These are phyloP conservation scores for Daldinia sp. DNA, from an alignment of 2,329 filamentous ascomycete genomes.

Conservation along the genomic window DNA sequence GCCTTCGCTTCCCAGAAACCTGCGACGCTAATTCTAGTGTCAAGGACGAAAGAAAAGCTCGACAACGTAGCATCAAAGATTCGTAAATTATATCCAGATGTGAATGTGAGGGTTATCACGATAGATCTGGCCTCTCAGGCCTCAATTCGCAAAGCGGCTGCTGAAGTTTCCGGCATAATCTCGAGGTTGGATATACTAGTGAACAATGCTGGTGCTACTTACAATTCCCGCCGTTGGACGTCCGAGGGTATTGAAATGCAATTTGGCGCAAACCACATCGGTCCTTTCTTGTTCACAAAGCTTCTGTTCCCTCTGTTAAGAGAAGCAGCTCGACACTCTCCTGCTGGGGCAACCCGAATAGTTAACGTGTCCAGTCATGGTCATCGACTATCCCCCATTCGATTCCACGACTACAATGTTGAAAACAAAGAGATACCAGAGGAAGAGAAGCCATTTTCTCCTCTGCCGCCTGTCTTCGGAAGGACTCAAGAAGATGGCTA, in stretches of 20 bases:
- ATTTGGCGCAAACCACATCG: conserved; percentile 56
- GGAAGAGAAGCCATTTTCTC: conserved; percentile 50
- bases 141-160: conserved; percentile 55
- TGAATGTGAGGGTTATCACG: conserved; percentile 53
- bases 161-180: conserved; percentile 50
- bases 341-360: conserved; percentile 52
- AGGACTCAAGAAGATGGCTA: conserved; percentile 53
- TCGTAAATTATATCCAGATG: conserved; percentile 50
- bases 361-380: conserved; percentile 59
- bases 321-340: conserved; percentile 49
- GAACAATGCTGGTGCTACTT: conserved; percentile 58
- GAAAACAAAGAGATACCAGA: conserved; percentile 55
- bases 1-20: conserved; percentile 61
- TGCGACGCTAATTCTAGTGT: conserved; percentile 58
- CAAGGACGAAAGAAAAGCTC: conserved; percentile 59
- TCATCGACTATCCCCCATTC: conserved; percentile 57
- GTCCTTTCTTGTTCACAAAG: conserved; percentile 55
- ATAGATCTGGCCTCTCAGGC: conserved; percentile 56
- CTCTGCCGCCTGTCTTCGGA: conserved; percentile 49
- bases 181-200: conserved; percentile 57
- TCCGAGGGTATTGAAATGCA: conserved; percentile 59
- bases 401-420: conserved; percentile 60
- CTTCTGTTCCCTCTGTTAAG: conserved; percentile 54
- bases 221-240: conserved; percentile 56
- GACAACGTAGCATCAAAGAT: conserved; percentile 57